Percentiles rank a stretch among this genome's conserved stretches.
phyloP scores from a whole-genome alignment of 768 basidiomycete genomes.

The Auriscalpium vulgare region DNA sequence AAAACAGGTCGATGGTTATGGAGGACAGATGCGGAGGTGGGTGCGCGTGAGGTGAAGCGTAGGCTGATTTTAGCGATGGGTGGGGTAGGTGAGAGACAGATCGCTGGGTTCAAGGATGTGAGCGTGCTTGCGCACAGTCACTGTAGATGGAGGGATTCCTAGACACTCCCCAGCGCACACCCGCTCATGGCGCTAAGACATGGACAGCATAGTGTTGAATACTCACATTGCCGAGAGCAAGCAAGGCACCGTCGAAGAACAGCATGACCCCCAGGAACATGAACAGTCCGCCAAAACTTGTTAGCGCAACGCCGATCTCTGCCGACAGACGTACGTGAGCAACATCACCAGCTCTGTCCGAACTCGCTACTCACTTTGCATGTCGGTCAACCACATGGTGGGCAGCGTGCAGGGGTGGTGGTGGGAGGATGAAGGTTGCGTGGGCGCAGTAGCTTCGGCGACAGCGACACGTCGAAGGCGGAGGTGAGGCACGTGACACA shows the following conservation, averaged over 20 bases:
- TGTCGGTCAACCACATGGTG: slow-evolving; percentile 58
- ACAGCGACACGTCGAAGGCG: no score
- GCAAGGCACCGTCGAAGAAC: slow-evolving; percentile 91
- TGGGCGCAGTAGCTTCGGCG: neutral
- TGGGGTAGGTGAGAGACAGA: no score
- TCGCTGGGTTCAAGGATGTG: no score
- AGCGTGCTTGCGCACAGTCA: no score
- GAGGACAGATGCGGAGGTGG: neutral
- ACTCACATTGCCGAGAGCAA: slow-evolving; percentile 94
- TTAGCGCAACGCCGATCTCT: slow-evolving; percentile 97
- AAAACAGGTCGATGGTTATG: neutral
- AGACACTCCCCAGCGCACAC: no score
- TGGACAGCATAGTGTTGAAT: slow-evolving; percentile 3
- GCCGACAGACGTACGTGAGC: slow-evolving; percentile 8
- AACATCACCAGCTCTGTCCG: neutral
- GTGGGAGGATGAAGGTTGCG: neutral
- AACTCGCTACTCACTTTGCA: slow-evolving; percentile 29
- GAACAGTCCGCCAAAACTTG: slow-evolving; percentile 90
- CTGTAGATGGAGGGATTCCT: no score
- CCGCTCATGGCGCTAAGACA: no score
- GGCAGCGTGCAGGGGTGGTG: neutral
- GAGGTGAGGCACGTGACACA: no score
- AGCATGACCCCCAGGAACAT: slow-evolving; percentile 95
- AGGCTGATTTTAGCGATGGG: no score
- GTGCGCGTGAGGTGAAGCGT: no score